Evolutionary conservation across 2,329 filamentous ascomycete species (phyloP), one percentile per base, ranked within the genome.

Genomic region (Chrysoporthe puriensis): DNA sequence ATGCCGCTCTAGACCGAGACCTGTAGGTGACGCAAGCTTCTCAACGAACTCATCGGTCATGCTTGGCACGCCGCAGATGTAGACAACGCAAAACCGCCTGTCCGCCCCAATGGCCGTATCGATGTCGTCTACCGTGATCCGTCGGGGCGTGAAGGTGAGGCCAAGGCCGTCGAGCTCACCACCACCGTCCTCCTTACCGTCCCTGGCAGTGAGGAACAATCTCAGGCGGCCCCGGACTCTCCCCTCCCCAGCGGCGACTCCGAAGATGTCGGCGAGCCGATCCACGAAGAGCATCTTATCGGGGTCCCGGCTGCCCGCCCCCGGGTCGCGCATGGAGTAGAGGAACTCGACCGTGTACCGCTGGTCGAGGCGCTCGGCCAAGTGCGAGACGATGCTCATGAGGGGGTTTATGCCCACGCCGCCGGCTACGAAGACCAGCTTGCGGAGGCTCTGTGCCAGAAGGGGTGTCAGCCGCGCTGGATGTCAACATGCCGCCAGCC

Each of bases 381-480:
- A 80, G 69, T 86, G 84, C 18, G 86, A 83, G 61, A 93, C 79
- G 76, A 95, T 95, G 65, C 91, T 92, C 66, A 93, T 86, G 5
- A 95, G 79, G 0, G 92, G 92, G 73, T 96, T 96, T 66, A 96
- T 90, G 0, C 93, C 93, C 32, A 96, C 89, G 1, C 93, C 93
- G 1, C 92, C 93, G 0, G 92, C 93, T 16, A 96, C 83, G 70
- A 97, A 89, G 3, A 97, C 86, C 5, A 91, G 83, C 64, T 86
- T 88, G 56, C 83, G 68, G 44, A 69, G 62, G 9, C 62, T 67
- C 68, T 69, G 7, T 61, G 13, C 40, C 7, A 2, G 1, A 11
- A 9, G 11, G 2, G 6, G 4, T 5, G 11, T 32, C 16, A 34
- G 21, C 8, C 9, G 14, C n/a, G 9, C n/a, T 26, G 26, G 34